phyloP scores from a whole-genome alignment of 352 stramenopile genomes.

The Phytophthora idaei region DNA sequence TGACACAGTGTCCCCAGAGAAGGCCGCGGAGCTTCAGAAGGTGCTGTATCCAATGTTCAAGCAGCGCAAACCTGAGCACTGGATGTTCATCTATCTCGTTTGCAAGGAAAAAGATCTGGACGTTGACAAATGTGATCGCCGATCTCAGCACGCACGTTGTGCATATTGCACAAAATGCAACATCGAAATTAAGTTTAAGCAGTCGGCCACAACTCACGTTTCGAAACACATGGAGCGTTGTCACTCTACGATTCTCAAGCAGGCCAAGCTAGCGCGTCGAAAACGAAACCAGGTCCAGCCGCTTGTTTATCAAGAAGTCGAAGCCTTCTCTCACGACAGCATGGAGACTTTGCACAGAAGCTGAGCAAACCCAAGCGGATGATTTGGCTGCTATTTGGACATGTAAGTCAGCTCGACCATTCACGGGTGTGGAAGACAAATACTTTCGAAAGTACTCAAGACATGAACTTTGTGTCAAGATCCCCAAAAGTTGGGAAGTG shows the following conservation, averaged over 20 bases:
- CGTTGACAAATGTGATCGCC: not conserved
- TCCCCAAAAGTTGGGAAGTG: not conserved
- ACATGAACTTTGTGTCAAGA: not conserved
- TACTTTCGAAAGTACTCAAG: constrained; percentile 9
- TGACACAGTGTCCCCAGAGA: too few species aligned
- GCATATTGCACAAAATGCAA: constrained; percentile 1
- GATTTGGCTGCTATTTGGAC: constrained; percentile 1
- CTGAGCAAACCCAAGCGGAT: not conserved
- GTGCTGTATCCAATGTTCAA: not conserved
- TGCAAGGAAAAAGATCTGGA: not conserved
- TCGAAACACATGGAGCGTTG: not conserved
- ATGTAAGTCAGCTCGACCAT: not conserved
- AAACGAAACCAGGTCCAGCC: not conserved
- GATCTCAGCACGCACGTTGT: constrained; percentile 1
- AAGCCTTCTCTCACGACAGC: not conserved
- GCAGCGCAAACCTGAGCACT: not conserved
- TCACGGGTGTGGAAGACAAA: not conserved
- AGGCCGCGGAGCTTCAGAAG: too few species aligned
- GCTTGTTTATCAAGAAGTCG: not conserved
- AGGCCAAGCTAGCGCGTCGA: not conserved
- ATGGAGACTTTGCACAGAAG: not conserved
- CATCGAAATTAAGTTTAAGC: not conserved
- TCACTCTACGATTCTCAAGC: not conserved
- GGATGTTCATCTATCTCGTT: not conserved
- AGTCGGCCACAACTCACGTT: not conserved